Evolutionary conservation across 371 early-diverging fungal species (phyloP).

Genomic region (Ordospora colligata): DNA sequence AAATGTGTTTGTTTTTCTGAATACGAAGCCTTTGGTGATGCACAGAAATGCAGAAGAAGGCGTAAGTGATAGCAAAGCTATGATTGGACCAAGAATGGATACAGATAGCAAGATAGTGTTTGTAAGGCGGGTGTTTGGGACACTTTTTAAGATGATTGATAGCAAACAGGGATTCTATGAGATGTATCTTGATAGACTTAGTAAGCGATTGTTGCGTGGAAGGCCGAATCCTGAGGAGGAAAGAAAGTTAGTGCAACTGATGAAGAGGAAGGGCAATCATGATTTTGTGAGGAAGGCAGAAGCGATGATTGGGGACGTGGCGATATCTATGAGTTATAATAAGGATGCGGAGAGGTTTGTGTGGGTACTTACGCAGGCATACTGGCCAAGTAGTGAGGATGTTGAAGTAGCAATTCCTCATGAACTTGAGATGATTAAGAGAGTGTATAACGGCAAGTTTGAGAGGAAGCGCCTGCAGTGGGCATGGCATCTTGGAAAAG

Average conservation of each 20-base stretch:
- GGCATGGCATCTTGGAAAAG: slow-evolving; percentile 16
- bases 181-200: slow-evolving; percentile 9
- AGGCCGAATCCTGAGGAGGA: slow-evolving; percentile 9
- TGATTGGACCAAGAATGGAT: not conserved
- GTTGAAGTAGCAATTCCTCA: not conserved
- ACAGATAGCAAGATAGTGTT: not conserved
- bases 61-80: not conserved
- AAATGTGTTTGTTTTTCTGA: not conserved
- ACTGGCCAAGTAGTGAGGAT: slow-evolving; percentile 1
- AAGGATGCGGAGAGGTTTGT: not conserved
- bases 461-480: not conserved
- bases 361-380: slow-evolving; percentile 10
- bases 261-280: not conserved
- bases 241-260: not conserved
- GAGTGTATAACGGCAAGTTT: not conserved
- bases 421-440: not conserved
- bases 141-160: slow-evolving; percentile 27
- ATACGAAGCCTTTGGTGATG: too few relatives aligned
- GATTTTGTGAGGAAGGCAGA: slow-evolving; percentile 13
- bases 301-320: slow-evolving; percentile 23
- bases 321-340: not conserved
- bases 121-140: slow-evolving; percentile 6
- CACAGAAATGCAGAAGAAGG: not conserved
- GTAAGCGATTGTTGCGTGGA: not conserved
- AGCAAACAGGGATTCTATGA: slow-evolving; percentile 18